Percentiles rank a stretch among this genome's conserved stretches.
These are phyloP conservation scores for Malus asiatica DNA, from an alignment of 306 rosid genomes.

Conservation along the genomic window DNA sequence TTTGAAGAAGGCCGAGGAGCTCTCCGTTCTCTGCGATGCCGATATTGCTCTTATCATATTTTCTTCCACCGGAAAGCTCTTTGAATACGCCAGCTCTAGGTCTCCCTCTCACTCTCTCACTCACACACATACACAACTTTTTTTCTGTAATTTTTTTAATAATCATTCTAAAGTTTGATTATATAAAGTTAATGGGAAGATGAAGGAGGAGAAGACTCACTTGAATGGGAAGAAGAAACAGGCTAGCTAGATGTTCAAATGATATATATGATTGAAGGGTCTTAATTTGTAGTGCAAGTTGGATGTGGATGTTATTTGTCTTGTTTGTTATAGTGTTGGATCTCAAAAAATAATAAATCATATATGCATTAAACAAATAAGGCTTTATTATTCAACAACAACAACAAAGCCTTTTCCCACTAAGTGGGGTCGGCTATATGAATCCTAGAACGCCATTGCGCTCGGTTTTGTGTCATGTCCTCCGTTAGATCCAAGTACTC, in stretches of 20 bases:
- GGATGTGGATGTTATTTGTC: background rate
- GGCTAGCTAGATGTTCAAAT: background rate
- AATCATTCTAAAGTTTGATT: background rate
- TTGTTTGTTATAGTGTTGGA: background rate
- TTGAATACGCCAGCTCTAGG: constrained; percentile 77
- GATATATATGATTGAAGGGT: background rate
- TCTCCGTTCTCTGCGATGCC: constrained; percentile 90
- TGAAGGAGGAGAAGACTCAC: background rate
- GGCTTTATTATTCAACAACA: background rate
- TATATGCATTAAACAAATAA: background rate
- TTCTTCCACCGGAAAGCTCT: constrained; percentile 82
- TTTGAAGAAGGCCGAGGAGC: constrained; percentile 86
- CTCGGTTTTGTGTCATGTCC: too few relatives aligned
- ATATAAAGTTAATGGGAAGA: background rate
- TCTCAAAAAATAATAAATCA: background rate
- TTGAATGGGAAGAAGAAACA: background rate
- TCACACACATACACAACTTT: background rate
- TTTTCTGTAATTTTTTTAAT: background rate
- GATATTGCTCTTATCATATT: constrained; percentile 81
- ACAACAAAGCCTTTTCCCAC: too few relatives aligned
- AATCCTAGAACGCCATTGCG: too few relatives aligned
- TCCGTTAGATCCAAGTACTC: too few relatives aligned
- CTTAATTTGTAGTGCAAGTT: background rate
- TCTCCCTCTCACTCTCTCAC: constrained; percentile 18
- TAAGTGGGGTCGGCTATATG: too few relatives aligned